Evolutionary conservation across 352 stramenopile genomes (phyloP), one percentile per base, ranked within the genome.

Genomic region (Phytophthora gonapodyides): DNA sequence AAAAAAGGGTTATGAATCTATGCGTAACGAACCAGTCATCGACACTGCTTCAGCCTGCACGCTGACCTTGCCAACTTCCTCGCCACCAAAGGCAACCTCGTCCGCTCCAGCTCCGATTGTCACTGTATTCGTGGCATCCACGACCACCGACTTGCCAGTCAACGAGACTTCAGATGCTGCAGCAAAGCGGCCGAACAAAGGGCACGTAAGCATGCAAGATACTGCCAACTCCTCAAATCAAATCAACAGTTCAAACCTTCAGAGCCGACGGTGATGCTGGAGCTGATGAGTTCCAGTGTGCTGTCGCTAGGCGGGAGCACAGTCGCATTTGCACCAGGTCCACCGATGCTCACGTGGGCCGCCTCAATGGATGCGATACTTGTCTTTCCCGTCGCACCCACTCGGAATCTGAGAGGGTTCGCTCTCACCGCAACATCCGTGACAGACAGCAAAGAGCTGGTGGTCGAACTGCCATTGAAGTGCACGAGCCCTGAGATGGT

Each of bases 261-360:
- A 8, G 67, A 61, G 40, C 71, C 71, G 15, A 78, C 51, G n/a
- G 64, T 61, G 24, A 78, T 76, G 3, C 16, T 73, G 27, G 62
- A 49, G 41, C 71, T 78, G 21, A 71, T 53, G 15, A 78, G 57
- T 19, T 71, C 63, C 37, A 78, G 56, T 2, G 27, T 62, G 13
- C 62, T 71, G 16, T 11, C 53, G 11, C 43, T 43, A 16, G 66
- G 54, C 16, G 64, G 54, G 17, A 52, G 44, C 7, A 61, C 19
- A 3, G 61, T 74, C 13, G 58, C 54, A 41, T 78, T 76, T 3
- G 64, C 65, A 33, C 68, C 66, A 35, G 63, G 57, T 11, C 59
- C 67, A 13, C 67, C 71, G 36, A 78, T 76, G 17, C n/a, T 71
- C 11, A 75, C 56, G 5, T 76, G 53, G 5, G 46, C 63, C 7